phyloP scores from a whole-genome alignment of 2,329 filamentous ascomycete genomes.

The Dothistroma septosporum region DNA sequence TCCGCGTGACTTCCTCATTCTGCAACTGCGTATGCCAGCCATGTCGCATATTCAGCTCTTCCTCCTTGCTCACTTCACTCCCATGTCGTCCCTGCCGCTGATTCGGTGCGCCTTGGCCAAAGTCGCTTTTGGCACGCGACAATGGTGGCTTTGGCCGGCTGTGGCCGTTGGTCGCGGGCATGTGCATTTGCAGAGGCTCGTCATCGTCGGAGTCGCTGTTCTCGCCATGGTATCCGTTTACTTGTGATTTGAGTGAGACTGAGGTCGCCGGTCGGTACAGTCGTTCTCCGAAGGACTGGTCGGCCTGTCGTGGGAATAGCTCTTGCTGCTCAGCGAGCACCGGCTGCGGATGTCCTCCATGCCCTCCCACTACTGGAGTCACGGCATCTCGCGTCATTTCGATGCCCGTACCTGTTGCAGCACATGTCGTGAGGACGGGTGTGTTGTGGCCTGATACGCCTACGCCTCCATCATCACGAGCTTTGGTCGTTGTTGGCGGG shows the following conservation, averaged over 20 bases:
- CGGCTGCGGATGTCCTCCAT: slow-evolving; percentile 29
- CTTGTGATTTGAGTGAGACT: slow-evolving; percentile 10
- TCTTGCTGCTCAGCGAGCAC: slow-evolving; percentile 11
- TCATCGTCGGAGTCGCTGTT: slow-evolving; percentile 36
- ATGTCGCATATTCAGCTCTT: slow-evolving; percentile 57
- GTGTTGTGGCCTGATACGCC: background rate
- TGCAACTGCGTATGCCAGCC: slow-evolving; percentile 91
- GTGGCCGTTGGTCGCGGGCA: slow-evolving; percentile 34
- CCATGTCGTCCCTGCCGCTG: slow-evolving; percentile 7
- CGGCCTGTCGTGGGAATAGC: slow-evolving; percentile 12
- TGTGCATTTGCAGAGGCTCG: slow-evolving; percentile 48
- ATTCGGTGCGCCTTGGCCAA: slow-evolving; percentile 4
- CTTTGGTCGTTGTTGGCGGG: too few species aligned
- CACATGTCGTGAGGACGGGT: slow-evolving; percentile 9
- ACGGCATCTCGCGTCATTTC: slow-evolving; percentile 26
- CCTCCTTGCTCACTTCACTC: slow-evolving; percentile 12
- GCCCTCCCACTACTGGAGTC: slow-evolving; percentile 22
- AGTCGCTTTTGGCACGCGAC: slow-evolving; percentile 22
- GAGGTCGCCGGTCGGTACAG: slow-evolving; percentile 15
- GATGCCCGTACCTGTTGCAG: slow-evolving; percentile 1
- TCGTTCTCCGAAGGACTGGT: slow-evolving; percentile 16
- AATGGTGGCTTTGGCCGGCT: slow-evolving; percentile 13
- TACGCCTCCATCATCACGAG: background rate
- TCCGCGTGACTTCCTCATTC: slow-evolving; percentile 75
- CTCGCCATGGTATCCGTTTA: slow-evolving; percentile 22